These are phyloP conservation scores for Candida michaelii DNA, from an alignment of 805 yeast species.

Conservation along the genomic window DNA sequence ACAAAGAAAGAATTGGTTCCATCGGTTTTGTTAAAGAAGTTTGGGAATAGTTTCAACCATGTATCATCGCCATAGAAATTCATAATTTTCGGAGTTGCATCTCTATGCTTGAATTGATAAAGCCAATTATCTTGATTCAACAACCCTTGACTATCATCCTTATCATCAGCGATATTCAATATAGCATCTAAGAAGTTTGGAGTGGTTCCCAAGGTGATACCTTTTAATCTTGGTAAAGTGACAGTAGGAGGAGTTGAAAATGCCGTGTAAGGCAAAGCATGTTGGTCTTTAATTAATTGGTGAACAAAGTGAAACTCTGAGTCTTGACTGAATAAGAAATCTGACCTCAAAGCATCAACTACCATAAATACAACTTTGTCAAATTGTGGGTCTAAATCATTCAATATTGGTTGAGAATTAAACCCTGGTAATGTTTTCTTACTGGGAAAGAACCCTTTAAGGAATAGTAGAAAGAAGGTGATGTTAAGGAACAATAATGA, in stretches of 20 bases:
- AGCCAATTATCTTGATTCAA: slow-evolving; percentile 86
- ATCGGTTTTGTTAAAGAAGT: slow-evolving; percentile 61
- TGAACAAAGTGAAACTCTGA: slow-evolving; percentile 75
- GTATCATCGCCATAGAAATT: slow-evolving; percentile 98
- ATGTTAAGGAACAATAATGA: slow-evolving; percentile 19
- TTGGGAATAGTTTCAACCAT: slow-evolving; percentile 80
- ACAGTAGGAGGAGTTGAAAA: slow-evolving; percentile 95
- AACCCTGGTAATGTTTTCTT: slow-evolving; percentile 73
- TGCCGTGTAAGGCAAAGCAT: slow-evolving; percentile 87
- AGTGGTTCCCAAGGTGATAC: slow-evolving; percentile 90
- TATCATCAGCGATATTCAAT: slow-evolving; percentile 88
- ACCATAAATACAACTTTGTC: slow-evolving; percentile 76
- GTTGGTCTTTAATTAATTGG: slow-evolving; percentile 56
- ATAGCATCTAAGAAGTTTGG: slow-evolving; percentile 95
- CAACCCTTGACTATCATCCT: slow-evolving; percentile 65
- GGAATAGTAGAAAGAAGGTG: slow-evolving; percentile 59
- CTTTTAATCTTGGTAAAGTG: slow-evolving; percentile 89
- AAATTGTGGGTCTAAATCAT: slow-evolving; percentile 46
- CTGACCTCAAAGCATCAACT: slow-evolving; percentile 90
- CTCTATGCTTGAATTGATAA: slow-evolving; percentile 52
- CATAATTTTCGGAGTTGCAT: slow-evolving; percentile 37
- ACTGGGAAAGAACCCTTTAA: slow-evolving; percentile 89
- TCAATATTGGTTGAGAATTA: slow-evolving; percentile 25
- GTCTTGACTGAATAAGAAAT: slow-evolving; percentile 66
- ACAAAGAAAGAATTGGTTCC: slow-evolving; percentile 95